Percentiles rank a stretch among this genome's conserved stretches.
Evolutionary conservation across 164 flowering plant species (phyloP).

Genomic region (Annona cherimola): DNA sequence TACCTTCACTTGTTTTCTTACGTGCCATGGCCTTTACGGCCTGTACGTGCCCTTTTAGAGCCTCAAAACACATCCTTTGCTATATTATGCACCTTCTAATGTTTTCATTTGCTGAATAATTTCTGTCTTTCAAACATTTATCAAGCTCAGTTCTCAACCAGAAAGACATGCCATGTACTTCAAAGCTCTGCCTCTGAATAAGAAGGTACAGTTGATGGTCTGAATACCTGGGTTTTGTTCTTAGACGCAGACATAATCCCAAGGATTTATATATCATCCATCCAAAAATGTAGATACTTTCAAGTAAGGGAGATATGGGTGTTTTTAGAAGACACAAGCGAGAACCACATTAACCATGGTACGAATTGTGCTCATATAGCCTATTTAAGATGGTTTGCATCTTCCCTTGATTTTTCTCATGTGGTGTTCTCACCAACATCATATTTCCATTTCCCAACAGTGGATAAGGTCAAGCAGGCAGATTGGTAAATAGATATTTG

Average conservation of each 20-base stretch:
- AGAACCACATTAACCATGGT: constrained; percentile 68
- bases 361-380: constrained; percentile 8
- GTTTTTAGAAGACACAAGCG: constrained; percentile 59
- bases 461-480: too few relatives aligned
- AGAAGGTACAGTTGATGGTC: constrained; percentile 44
- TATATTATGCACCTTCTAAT: too few relatives aligned
- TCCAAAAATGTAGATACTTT: constrained; percentile 50
- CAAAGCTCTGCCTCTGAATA: constrained; percentile 78
- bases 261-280: not conserved
- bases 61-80: too few relatives aligned
- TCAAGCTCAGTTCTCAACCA: too few relatives aligned
- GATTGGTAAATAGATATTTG: too few relatives aligned
- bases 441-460: constrained; percentile 23
- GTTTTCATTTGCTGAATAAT: not conserved
- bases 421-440: not conserved
- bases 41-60: too few relatives aligned
- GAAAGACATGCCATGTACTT: too few relatives aligned
- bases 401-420: constrained; percentile 1
- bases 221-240: not conserved
- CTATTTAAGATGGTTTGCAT: not conserved
- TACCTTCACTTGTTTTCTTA: too few relatives aligned
- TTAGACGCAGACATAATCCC: not conserved
- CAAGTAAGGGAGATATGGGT: constrained; percentile 84
- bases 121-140: too few relatives aligned
- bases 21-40: too few relatives aligned